A percentile compares a stretch with the other conserved stretches of the same genome.
Evolutionary conservation across 129 eudicot species (phyloP).

Genomic region (Tagetes erecta): DNA sequence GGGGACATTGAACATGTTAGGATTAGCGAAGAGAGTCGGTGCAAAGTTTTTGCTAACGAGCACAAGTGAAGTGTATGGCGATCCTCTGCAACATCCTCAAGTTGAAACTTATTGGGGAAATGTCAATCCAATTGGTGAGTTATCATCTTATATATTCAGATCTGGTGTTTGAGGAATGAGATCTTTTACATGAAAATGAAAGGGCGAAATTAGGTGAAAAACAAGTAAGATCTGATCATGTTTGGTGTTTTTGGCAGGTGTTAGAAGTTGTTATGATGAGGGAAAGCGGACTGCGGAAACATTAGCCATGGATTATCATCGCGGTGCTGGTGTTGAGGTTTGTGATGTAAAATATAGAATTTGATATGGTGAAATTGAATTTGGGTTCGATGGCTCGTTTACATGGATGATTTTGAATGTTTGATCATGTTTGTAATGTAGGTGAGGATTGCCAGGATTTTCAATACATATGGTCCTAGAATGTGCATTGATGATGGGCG

Average conservation of each 20-base stretch:
- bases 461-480: constrained; percentile 92
- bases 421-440: constrained; percentile 19
- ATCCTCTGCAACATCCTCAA: constrained; percentile 92
- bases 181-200: not conserved
- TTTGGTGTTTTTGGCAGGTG: constrained; percentile 60
- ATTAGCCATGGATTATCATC: constrained; percentile 87
- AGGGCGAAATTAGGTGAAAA: not conserved
- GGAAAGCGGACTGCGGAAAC: constrained; percentile 95
- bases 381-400: not conserved
- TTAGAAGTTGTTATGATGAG: constrained; percentile 93
- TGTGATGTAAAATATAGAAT: not conserved
- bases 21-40: constrained; percentile 34
- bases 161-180: not conserved
- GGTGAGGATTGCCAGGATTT: constrained; percentile 93
- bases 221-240: constrained; percentile 20
- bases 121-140: constrained; percentile 87
- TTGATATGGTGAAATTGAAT: constrained; percentile 1
- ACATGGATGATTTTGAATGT: not conserved
- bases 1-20: constrained; percentile 43
- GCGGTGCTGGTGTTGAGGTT: constrained; percentile 96
- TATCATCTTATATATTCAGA: not conserved
- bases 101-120: constrained; percentile 95
- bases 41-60: constrained; percentile 44
- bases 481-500: constrained; percentile 99
- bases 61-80: constrained; percentile 88